These are phyloP conservation scores for Erythrophleum ivorense DNA, from an alignment of 331 rosid genomes.

Conservation along the genomic window DNA sequence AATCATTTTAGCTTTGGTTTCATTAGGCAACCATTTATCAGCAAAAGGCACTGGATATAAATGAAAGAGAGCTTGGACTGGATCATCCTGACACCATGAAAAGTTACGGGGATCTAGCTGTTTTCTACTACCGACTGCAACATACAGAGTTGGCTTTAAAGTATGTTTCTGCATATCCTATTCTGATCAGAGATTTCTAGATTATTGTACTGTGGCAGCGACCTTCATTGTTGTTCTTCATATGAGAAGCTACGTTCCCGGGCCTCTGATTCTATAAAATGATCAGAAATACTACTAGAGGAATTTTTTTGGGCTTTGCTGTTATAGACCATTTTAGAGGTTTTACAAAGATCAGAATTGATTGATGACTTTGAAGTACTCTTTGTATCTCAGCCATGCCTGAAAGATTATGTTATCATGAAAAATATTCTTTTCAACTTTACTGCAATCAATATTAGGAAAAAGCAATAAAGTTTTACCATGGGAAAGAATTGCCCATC, in stretches of 20 bases:
- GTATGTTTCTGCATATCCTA: slow-evolving; percentile 56
- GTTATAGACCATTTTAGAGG: slow-evolving; percentile 1
- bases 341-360: slow-evolving; percentile 3
- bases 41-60: slow-evolving; percentile 96
- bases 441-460: slow-evolving; percentile 16
- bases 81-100: slow-evolving; percentile 99
- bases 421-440: slow-evolving; percentile 12
- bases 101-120: slow-evolving; percentile 99
- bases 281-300: slow-evolving; percentile 3
- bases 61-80: slow-evolving; percentile 97
- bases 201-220: slow-evolving; percentile 11
- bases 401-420: slow-evolving; percentile 4
- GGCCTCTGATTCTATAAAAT: neutral
- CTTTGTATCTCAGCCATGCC: slow-evolving; percentile 17
- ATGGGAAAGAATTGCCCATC: slow-evolving; percentile 2
- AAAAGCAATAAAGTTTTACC: slow-evolving; percentile 7
- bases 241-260: slow-evolving; percentile 12
- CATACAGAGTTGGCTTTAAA: slow-evolving; percentile 96
- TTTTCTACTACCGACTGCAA: slow-evolving; percentile 97
- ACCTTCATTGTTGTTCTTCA: slow-evolving; percentile 19
- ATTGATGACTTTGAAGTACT: slow-evolving; percentile 9
- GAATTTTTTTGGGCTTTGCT: neutral
- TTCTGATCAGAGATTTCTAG: neutral
- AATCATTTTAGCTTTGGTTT: slow-evolving; percentile 34
- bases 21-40: slow-evolving; percentile 93